A percentile compares a stretch with the other conserved stretches of the same genome.
These are phyloP conservation scores for Halenospora varia DNA, from an alignment of 495 filamentous ascomycete genomes.

Conservation along the genomic window DNA sequence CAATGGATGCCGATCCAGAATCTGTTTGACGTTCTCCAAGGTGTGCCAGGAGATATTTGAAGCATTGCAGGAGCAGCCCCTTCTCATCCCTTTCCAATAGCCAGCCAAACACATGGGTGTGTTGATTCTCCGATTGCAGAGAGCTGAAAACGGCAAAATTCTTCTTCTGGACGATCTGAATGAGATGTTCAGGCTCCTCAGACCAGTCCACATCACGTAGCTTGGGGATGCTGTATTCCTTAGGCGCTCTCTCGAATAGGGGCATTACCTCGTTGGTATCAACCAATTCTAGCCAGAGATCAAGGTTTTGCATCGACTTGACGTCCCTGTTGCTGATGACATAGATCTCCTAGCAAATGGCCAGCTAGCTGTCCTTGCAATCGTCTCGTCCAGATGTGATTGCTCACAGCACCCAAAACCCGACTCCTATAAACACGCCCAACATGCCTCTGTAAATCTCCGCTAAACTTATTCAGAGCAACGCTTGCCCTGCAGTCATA, in stretches of 20 bases:
- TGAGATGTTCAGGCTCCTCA: constrained; percentile 24
- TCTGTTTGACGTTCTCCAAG: too few species aligned
- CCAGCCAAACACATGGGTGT: constrained; percentile 27
- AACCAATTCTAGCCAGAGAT: constrained; percentile 44
- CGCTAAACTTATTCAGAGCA: constrained; percentile 43
- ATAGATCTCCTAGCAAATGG: constrained; percentile 39
- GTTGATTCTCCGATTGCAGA: constrained; percentile 19
- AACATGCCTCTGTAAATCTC: constrained; percentile 34
- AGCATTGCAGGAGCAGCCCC: constrained; percentile 23
- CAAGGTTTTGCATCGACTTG: constrained; percentile 39
- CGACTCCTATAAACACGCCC: constrained; percentile 38
- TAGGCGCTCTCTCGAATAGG: constrained; percentile 37
- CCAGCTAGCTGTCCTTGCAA: background rate
- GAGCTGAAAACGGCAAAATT: constrained; percentile 25
- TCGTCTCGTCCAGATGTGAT: background rate
- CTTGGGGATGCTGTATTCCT: constrained; percentile 36
- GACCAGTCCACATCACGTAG: constrained; percentile 31
- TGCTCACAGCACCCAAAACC: constrained; percentile 36
- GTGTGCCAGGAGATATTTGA: constrained; percentile 19
- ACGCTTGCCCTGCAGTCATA: constrained; percentile 40
- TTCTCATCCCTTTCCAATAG: constrained; percentile 28
- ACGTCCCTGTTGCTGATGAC: constrained; percentile 49
- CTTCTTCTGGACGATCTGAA: constrained; percentile 26
- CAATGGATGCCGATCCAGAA: constrained; percentile 3
- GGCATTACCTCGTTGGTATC: constrained; percentile 41